Percentiles rank a stretch among this genome's conserved stretches.
These are phyloP conservation scores for Cicer yamashitae DNA, from an alignment of 306 rosid species.

Conservation along the genomic window DNA sequence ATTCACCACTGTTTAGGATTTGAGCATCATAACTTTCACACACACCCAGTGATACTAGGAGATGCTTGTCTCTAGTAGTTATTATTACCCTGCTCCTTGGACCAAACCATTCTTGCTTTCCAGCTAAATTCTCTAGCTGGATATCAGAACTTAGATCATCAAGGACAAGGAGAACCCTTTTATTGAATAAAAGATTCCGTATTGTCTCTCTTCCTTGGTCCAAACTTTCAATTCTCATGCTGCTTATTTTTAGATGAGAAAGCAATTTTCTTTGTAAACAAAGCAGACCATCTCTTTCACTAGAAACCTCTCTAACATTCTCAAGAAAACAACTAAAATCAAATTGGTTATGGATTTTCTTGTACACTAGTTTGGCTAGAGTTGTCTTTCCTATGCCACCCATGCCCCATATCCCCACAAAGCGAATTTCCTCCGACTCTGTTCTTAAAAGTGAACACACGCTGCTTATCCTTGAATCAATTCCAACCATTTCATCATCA, in stretches of 20 bases:
- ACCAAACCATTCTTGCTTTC: constrained; percentile 13
- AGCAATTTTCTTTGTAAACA: background rate
- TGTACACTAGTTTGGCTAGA: background rate
- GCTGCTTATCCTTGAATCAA: no score
- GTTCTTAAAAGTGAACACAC: no score
- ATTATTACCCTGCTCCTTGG: constrained; percentile 6
- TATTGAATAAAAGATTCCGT: background rate
- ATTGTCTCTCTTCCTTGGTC: constrained; percentile 1
- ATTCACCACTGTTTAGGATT: no score
- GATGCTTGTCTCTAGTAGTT: background rate
- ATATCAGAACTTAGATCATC: background rate
- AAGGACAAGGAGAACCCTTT: constrained; percentile 6
- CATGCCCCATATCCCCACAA: constrained; percentile 40
- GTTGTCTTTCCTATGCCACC: constrained; percentile 36
- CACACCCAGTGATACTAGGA: background rate
- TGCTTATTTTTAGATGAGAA: constrained; percentile 3
- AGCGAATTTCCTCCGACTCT: background rate
- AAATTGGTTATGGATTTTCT: constrained; percentile 18
- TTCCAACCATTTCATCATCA: constrained; percentile 18
- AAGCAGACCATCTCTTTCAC: constrained; percentile 26
- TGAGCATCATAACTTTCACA: background rate
- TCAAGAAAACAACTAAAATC: constrained; percentile 37
- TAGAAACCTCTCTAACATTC: background rate
- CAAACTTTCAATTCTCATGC: background rate
- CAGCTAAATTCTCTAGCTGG: background rate